Evolutionary conservation across 208 protist species (phyloP), one percentile per base, ranked within the genome.

Genomic region (Trichomonas tenax): DNA sequence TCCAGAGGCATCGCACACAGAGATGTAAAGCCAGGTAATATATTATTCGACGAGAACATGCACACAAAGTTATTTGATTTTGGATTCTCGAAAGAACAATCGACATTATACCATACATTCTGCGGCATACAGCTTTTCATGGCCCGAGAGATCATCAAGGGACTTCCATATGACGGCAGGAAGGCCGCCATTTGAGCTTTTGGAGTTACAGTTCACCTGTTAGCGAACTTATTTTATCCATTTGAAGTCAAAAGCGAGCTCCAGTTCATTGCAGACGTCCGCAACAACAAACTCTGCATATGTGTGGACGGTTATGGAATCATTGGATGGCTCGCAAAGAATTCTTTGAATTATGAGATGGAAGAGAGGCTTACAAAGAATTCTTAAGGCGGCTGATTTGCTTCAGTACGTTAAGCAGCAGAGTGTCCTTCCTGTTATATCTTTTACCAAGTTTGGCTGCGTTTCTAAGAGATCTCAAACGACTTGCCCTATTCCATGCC

Each of bases 1-100:
- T 41, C 96, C 21, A 72, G 96, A 44, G 46, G 51, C 49, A 95
- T 98, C 38, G 82, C 97, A 26, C 97, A 98, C 93, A 97, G 97
- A 63, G 97, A 98, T 88, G 96, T 98, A 36, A 98, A 98, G 96
- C 97, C 97, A 34, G 96, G 63, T 34, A 82, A 82, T 34, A 82
- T 82, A 36, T 82, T 82, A 82, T 34, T 82, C 15, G 63, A 82
- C 31, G 15, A 21, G 31, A 82, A 82, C 31, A 36, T 82, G 15
- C 63, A 82, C 26, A 4, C 63, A 34, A 21, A 82, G 23, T 8
- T 82, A n/a, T n/a, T 21, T 34, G 63, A 82, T 82, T 82, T 82
- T 31, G 63, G 63, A 21, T 21, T 36, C 8, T 82, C 63, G 3
- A 82, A 82, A 82, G 81, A 34, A 6, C 23, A 15, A n/a, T 46